Conservation (phyloP, 2,329 filamentous ascomycete species). For the Colletotrichum sp. region DNA sequence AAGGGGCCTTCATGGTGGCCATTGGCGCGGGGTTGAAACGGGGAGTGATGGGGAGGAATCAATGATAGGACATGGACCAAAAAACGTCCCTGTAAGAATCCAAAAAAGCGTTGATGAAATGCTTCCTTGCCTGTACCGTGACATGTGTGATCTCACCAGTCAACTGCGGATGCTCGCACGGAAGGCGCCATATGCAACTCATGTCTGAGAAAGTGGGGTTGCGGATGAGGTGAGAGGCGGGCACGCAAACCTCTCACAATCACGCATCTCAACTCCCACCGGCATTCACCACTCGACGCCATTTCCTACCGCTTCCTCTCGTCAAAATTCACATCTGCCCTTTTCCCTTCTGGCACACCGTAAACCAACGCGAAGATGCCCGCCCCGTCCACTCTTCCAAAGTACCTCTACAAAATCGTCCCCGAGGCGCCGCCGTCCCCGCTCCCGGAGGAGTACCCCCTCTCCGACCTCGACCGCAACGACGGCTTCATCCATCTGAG, state of each 20-base stretch:
- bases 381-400: conserved; percentile 35
- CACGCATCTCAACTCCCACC: neutral
- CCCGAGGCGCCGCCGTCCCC: conserved; percentile 56
- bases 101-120: neutral
- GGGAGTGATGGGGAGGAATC: neutral
- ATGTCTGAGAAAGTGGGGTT: neutral
- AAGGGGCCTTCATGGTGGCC: neutral
- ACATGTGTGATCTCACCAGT: neutral
- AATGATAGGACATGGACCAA: neutral
- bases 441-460: conserved; percentile 58
- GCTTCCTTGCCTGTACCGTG: neutral
- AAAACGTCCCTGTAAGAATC: neutral
- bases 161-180: neutral
- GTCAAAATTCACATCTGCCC: neutral
- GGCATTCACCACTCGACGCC: neutral
- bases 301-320: neutral
- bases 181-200: neutral
- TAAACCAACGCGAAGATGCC: neutral
- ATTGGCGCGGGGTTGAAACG: neutral
- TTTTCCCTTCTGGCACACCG: neutral
- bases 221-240: neutral
- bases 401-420: conserved; percentile 66
- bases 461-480: conserved; percentile 62
- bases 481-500: conserved; percentile 69
- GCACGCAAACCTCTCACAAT: neutral